Evolutionary conservation across 2,329 filamentous ascomycete species (phyloP), one percentile per base, ranked within the genome.

Genomic region (Amesomyces nigricolor): DNA sequence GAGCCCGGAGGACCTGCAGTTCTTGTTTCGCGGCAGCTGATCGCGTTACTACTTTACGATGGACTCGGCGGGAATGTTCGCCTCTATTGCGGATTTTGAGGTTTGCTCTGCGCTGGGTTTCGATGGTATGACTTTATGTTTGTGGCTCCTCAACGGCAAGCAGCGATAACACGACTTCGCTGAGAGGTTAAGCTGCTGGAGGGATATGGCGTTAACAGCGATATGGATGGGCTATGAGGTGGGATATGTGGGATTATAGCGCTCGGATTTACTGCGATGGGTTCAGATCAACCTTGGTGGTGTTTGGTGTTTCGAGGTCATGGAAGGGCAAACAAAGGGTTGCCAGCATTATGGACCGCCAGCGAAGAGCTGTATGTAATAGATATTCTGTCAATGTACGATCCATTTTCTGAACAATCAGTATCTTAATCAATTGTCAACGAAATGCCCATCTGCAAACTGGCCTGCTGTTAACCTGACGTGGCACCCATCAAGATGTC

Each of bases 1-100:
- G 59, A 95, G 85, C 13, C 86, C 89, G 0, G 87, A 92, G 70
- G 94, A 99, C 68, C 88, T 99, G 80, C 89, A 96, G 72, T 99
- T 99, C 73, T 76, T 99, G 62, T 99, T 99, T 80, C 83, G 91
- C 37, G 91, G 91, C 50, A 70, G 59, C 39, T 79, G 60, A 71
- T 57, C 3, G 11, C 10, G 9, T 42, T 40, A 35, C 17, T 14
- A 9, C 9, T 11, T 29, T 30, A 17, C 6, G 10, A 19, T 22
- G 38, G 8, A 11, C 17, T 9, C 11, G 16, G 30, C 10, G 17
- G 35, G 13, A 6, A 2, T 48, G 11, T 35, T 13, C 13, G 7
- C 9, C 9, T 38, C 7, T n/a, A 14, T 48, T 17, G 37, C 19
- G 19, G 22, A 6, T 44, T 44, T 7, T 38, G 32, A 35, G 4